phyloP scores from a whole-genome alignment of 208 protist genomes.

The Crithidia bombi region DNA sequence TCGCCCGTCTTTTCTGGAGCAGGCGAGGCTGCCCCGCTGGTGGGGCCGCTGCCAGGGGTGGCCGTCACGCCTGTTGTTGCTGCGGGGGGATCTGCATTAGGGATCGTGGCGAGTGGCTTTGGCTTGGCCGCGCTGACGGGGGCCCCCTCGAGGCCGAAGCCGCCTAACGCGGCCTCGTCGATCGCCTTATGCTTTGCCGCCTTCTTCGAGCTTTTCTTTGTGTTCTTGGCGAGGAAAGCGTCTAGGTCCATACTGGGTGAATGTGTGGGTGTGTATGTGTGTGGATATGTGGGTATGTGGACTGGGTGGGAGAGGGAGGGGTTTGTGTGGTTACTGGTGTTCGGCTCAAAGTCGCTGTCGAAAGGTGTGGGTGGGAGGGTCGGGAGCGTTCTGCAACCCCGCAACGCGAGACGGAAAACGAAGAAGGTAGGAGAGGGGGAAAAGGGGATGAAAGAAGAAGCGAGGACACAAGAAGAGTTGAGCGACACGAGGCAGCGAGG shows the following conservation, averaged over 20 bases:
- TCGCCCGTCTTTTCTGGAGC: constrained; percentile 10
- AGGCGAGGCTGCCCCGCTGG: constrained; percentile 4
- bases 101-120: constrained; percentile 5
- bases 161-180: constrained; percentile 40
- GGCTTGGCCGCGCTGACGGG: constrained; percentile 23
- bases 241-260: constrained; percentile 51
- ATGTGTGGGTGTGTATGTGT: constrained; percentile 21
- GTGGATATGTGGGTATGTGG: constrained; percentile 1
- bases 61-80: constrained; percentile 1
- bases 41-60: constrained; percentile 1
- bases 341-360: too few species aligned
- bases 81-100: neutral
- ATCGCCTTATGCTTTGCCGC: constrained; percentile 59
- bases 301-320: too few species aligned
- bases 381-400: too few species aligned
- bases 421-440: too few species aligned
- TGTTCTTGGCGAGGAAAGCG: constrained; percentile 71
- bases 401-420: too few species aligned
- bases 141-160: constrained; percentile 48
- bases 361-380: too few species aligned
- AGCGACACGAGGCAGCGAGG: too few species aligned
- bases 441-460: too few species aligned
- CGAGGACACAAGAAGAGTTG: too few species aligned
- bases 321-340: too few species aligned
- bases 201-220: constrained; percentile 67